Percentiles rank a stretch among this genome's conserved stretches.
Evolutionary conservation across 352 stramenopile genomes (phyloP).

Genomic region (Phytophthora cactorum): DNA sequence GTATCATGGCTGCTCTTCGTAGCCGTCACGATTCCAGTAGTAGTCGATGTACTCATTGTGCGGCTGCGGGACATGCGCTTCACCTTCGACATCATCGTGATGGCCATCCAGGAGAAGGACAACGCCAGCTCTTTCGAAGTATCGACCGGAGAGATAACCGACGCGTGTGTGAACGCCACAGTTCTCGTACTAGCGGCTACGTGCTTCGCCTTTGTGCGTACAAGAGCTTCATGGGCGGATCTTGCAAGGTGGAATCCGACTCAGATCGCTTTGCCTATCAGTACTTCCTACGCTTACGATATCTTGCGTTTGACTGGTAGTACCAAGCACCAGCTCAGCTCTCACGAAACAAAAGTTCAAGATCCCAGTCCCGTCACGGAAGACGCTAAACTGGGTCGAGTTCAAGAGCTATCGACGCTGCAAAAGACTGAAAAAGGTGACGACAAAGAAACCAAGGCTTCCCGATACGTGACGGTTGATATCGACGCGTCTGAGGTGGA

Average conservation of each 20-base stretch:
- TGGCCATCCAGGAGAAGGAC: conserved; percentile 44
- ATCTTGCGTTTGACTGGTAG: background rate
- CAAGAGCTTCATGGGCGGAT: conserved; percentile 31
- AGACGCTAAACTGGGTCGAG: background rate
- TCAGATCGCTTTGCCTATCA: background rate
- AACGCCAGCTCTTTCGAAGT: conserved; percentile 26
- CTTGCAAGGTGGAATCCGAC: conserved; percentile 40
- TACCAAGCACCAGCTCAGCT: background rate
- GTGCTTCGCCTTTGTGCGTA: conserved; percentile 30
- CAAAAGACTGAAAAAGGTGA: background rate
- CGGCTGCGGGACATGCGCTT: conserved; percentile 46
- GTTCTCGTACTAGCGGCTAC: conserved; percentile 13
- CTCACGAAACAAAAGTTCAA: background rate
- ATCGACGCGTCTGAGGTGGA: background rate
- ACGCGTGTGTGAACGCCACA: conserved; percentile 26
- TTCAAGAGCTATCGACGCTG: background rate
- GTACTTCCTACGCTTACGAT: background rate
- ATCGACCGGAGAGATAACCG: conserved; percentile 34
- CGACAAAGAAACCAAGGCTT: background rate
- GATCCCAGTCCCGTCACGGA: background rate
- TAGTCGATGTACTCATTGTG: conserved; percentile 47
- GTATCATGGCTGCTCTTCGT: conserved; percentile 41
- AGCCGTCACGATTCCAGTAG: conserved; percentile 28
- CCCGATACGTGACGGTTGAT: background rate
- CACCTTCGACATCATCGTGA: conserved; percentile 52